These are phyloP conservation scores for Macrophomina pseudophaseolina DNA, from an alignment of 2,329 filamentous ascomycete genomes.

Conservation along the genomic window DNA sequence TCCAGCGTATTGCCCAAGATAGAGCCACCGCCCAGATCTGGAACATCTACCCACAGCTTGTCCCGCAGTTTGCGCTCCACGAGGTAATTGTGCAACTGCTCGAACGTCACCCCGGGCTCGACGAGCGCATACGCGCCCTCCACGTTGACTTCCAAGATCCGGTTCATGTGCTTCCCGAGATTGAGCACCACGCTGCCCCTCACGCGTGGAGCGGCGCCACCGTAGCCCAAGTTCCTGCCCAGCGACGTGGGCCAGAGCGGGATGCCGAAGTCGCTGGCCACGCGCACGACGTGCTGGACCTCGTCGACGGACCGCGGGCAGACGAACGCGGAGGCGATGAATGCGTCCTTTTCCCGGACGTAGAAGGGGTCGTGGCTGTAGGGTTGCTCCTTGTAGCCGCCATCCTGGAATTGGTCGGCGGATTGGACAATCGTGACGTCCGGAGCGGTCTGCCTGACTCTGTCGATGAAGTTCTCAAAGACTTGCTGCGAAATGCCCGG, in stretches of 20 bases:
- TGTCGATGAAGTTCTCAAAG: slow-evolving; percentile 12
- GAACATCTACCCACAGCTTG: slow-evolving; percentile 51
- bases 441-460: neutral
- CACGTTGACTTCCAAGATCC: slow-evolving; percentile 46
- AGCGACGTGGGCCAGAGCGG: slow-evolving; percentile 42
- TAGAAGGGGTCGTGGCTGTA: slow-evolving; percentile 49
- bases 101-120: slow-evolving; percentile 56
- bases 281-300: slow-evolving; percentile 38
- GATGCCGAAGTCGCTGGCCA: slow-evolving; percentile 42
- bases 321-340: slow-evolving; percentile 51
- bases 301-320: slow-evolving; percentile 51
- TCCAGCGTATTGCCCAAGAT: slow-evolving; percentile 44
- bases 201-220: slow-evolving; percentile 55
- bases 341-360: slow-evolving; percentile 49
- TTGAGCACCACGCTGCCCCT: slow-evolving; percentile 54
- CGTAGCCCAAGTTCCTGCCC: slow-evolving; percentile 57
- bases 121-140: slow-evolving; percentile 49
- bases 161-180: slow-evolving; percentile 50
- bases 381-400: slow-evolving; percentile 32
- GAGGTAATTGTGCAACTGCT: slow-evolving; percentile 51
- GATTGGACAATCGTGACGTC: slow-evolving; percentile 29
- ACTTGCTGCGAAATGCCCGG: slow-evolving; percentile 1
- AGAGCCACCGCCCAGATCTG: slow-evolving; percentile 42
- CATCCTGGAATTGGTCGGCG: slow-evolving; percentile 28
- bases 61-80: slow-evolving; percentile 44